Base-by-base conservation (phyloP, 495 filamentous ascomycete species). In the Xylaria grammica region DNA sequence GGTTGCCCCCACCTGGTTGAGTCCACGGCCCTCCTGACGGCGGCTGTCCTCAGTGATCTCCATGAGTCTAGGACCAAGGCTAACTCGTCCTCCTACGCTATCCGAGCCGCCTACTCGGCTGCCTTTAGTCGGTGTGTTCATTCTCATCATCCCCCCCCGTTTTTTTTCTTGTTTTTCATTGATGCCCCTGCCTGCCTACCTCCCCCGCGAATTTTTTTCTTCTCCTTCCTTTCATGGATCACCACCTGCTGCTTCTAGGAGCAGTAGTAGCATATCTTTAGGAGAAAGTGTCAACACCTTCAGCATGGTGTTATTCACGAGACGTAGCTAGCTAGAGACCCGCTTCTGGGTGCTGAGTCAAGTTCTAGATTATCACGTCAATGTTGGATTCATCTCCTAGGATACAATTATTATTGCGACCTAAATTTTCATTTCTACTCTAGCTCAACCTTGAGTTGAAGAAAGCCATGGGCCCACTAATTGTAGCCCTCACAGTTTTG, bases 1-100 rank as follows among this genome's bases (percentile, higher is more conserved):
- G 87, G 86, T 68, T 87, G 93, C 48, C 91, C 91, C 30, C 91
- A 94, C 77, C 81, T 91, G 66, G 85, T 96, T 56, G 91, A 94
- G 77, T 90, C 89, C 15, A 96, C 91, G 1, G 91, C 91, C 17
- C 79, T 93, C 29, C 79, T 96, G 61, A 89, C 85, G 40, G 87
- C 91, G 65, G 91, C 91, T 7, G 82, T 90, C 50, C 79, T 96
- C 30, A 85, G 86, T 65, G 90, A 93, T 72, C 73, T 78, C 63
- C 73, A 76, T 65, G 82, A 85, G 68, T 75, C 78, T 22, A 74
- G 76, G 64, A 80, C 81, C 34, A 67, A 62, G 56, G 59, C 67
- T 56, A 65, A 62, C 36, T 70, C 72, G 8, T 74, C 72, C 11
- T 68, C 71, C 26, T 82, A 82, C 61, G 78, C 79, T 13, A 73